Conservation (phyloP, 129 eudicot species). For the Glebionis coronaria region DNA sequence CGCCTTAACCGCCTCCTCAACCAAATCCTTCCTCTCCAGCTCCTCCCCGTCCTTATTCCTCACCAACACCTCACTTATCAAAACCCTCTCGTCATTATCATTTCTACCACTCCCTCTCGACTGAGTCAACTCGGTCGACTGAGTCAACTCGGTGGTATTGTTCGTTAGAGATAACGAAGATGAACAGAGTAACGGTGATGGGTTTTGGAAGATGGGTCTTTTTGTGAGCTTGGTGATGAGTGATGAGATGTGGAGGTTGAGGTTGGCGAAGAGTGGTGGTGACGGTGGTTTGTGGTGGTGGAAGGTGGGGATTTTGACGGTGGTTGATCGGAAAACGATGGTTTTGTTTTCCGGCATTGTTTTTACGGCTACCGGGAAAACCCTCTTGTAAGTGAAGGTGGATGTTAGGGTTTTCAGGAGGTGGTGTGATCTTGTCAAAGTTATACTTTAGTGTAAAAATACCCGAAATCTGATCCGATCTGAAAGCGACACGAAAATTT, state of each 20-base stretch:
- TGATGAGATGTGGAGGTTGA: conserved; percentile 33
- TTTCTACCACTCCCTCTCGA: conserved; percentile 33
- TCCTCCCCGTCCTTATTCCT: conserved; percentile 94
- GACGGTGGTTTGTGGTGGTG: conserved; percentile 17
- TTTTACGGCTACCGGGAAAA: neutral
- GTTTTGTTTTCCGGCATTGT: conserved; percentile 62
- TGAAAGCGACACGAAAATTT: too few species aligned
- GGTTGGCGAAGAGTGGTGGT: conserved; percentile 31
- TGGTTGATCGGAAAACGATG: conserved; percentile 49
- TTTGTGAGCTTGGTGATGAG: conserved; percentile 25
- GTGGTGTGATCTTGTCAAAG: too few species aligned
- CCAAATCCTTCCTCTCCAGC: conserved; percentile 93
- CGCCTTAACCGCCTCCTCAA: conserved; percentile 70
- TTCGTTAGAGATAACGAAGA: conserved; percentile 50
- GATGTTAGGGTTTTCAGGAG: conserved; percentile 10
- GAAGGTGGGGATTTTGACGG: conserved; percentile 53
- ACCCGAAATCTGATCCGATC: too few species aligned
- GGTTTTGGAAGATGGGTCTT: too few species aligned
- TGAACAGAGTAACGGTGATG: conserved; percentile 43
- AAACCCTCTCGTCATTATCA: conserved; percentile 78
- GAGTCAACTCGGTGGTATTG: conserved; percentile 21
- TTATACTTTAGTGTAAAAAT: too few species aligned
- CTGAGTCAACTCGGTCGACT: neutral
- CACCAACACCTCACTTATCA: conserved; percentile 89
- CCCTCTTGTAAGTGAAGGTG: neutral